Evolutionary conservation across 2,329 filamentous ascomycete species (phyloP).

Genomic region (Fusarium sororula): DNA sequence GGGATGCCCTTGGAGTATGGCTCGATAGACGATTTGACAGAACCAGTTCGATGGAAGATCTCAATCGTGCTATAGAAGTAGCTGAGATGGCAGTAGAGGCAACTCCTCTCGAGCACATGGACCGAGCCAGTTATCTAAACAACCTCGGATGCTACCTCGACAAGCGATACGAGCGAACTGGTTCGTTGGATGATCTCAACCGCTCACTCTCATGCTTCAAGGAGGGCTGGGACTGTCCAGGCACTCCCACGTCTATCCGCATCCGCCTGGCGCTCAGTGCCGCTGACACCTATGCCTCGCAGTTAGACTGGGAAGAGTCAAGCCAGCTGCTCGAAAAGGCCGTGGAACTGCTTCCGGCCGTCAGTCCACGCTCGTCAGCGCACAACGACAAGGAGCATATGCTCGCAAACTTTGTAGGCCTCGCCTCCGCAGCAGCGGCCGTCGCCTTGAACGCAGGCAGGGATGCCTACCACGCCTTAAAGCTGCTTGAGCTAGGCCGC

Average conservation of each 20-base stretch:
- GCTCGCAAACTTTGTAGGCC: not conserved
- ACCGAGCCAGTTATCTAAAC: not conserved
- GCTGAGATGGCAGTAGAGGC: not conserved
- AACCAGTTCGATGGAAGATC: not conserved
- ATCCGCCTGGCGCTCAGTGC: not conserved
- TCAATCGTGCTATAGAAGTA: fast-evolving
- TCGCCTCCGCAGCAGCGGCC: not conserved
- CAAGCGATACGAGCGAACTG: not conserved
- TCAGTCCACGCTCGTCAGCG: not conserved
- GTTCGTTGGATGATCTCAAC: fast-evolving
- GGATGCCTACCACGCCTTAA: not conserved
- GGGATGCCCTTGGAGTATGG: not conserved
- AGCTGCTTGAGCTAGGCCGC: not conserved
- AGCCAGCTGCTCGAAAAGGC: not conserved
- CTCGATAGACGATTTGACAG: not conserved
- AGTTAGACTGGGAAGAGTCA: not conserved
- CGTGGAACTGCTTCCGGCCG: not conserved
- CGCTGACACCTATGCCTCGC: not conserved
- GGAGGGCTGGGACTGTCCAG: not conserved
- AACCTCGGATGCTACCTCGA: not conserved
- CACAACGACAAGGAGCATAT: not conserved
- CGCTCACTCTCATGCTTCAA: not conserved
- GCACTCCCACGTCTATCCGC: not conserved
- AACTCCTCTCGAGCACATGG: not conserved
- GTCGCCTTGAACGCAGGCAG: not conserved